These are phyloP conservation scores for Xylaria sp. DNA, from an alignment of 2,329 filamentous ascomycete genomes.

Conservation along the genomic window DNA sequence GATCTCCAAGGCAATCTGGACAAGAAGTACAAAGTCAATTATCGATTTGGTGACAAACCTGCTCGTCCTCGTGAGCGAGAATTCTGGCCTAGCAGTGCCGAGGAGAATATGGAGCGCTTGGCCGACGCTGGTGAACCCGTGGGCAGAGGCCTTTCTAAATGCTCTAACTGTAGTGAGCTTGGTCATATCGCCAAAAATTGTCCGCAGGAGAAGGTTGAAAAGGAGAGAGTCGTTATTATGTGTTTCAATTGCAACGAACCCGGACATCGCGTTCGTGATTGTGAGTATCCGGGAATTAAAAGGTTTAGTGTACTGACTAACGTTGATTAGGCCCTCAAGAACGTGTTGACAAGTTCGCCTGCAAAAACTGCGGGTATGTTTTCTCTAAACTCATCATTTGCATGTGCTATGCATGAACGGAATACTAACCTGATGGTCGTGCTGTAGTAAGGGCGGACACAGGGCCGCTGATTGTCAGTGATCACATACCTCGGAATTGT, in stretches of 20 bases:
- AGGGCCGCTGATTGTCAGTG: slow-evolving; percentile 60
- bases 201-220: slow-evolving; percentile 65
- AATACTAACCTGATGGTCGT: slow-evolving; percentile 27
- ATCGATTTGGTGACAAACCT: slow-evolving; percentile 69
- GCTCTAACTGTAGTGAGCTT: slow-evolving; percentile 70
- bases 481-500: slow-evolving; percentile 27
- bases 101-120: slow-evolving; percentile 73
- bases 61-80: slow-evolving; percentile 67
- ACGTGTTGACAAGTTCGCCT: slow-evolving; percentile 71
- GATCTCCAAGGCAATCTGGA: slow-evolving; percentile 75
- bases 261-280: slow-evolving; percentile 76
- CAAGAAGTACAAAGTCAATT: slow-evolving; percentile 71
- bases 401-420: background rate
- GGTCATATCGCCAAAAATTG: slow-evolving; percentile 72
- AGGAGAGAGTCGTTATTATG: slow-evolving; percentile 58
- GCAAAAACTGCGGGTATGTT: slow-evolving; percentile 72
- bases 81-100: slow-evolving; percentile 66
- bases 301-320: slow-evolving; percentile 32
- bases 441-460: slow-evolving; percentile 59
- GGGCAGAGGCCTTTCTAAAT: slow-evolving; percentile 67
- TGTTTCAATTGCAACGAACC: slow-evolving; percentile 73
- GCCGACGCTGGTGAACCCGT: slow-evolving; percentile 72
- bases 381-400: background rate
- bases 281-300: slow-evolving; percentile 56
- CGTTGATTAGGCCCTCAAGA: slow-evolving; percentile 61